These are phyloP conservation scores for Grosmannia serpens DNA, from an alignment of 2,329 filamentous ascomycete genomes.

Conservation along the genomic window DNA sequence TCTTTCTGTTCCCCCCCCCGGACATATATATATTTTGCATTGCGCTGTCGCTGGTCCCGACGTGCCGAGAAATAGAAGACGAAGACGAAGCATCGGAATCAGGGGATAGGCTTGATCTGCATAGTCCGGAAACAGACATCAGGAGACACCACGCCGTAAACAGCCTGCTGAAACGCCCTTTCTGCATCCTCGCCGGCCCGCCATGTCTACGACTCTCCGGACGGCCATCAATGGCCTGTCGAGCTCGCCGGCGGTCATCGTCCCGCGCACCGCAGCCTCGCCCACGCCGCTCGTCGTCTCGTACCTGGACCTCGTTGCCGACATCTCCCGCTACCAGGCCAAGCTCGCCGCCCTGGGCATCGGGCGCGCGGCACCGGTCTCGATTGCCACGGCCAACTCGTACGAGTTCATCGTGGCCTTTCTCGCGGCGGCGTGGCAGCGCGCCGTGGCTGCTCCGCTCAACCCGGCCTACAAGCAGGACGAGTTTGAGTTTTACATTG, in stretches of 20 bases:
- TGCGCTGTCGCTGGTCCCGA: background rate
- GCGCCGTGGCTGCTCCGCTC: conserved; percentile 72
- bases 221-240: conserved; percentile 35
- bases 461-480: conserved; percentile 83
- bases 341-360: conserved; percentile 70
- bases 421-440: conserved; percentile 74
- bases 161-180: background rate
- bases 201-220: conserved; percentile 35
- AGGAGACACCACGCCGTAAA: too few species aligned
- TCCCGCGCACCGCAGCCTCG: conserved; percentile 43
- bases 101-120: background rate
- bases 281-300: conserved; percentile 43
- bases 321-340: conserved; percentile 61
- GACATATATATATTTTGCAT: background rate
- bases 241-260: conserved; percentile 52
- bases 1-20: too few species aligned
- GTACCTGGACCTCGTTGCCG: conserved; percentile 53
- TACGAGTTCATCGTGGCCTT: conserved; percentile 85
- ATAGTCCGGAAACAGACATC: background rate
- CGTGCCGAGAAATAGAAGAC: background rate
- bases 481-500: conserved; percentile 87
- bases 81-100: background rate
- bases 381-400: conserved; percentile 72
- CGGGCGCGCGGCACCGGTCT: conserved; percentile 57
- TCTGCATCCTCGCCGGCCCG: background rate